These are phyloP conservation scores for Phytophthora quininea DNA, from an alignment of 352 stramenopile species.

Conservation along the genomic window DNA sequence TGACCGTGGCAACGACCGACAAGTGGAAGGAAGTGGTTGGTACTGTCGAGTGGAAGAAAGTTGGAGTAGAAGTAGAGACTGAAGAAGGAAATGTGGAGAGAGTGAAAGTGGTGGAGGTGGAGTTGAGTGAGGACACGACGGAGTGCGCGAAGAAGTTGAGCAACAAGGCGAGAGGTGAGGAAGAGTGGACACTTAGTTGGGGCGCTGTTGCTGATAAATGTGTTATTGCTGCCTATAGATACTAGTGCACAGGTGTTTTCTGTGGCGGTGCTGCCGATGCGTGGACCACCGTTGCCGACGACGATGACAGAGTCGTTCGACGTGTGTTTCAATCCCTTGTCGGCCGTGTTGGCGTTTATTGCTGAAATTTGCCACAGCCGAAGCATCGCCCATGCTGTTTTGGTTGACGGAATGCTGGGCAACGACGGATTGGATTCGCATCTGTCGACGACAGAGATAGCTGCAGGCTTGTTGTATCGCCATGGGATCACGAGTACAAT, in stretches of 20 bases:
- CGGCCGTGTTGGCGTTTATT: conserved; percentile 36
- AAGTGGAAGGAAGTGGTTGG: conserved; percentile 4
- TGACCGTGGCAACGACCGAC: conserved; percentile 19
- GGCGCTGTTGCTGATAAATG: background rate
- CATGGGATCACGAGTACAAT: conserved; percentile 38
- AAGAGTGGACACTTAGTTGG: background rate
- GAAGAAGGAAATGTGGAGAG: conserved; percentile 10
- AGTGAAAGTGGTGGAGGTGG: conserved; percentile 47
- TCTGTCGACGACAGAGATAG: conserved; percentile 20
- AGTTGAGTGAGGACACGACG: conserved; percentile 34
- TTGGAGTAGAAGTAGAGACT: conserved; percentile 13
- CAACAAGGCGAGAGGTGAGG: background rate
- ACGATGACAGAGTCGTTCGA: conserved; percentile 24
- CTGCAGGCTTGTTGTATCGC: conserved; percentile 36
- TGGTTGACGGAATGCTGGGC: conserved; percentile 9
- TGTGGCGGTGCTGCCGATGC: conserved; percentile 30
- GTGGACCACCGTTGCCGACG: conserved; percentile 9
- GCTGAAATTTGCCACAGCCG: conserved; percentile 21
- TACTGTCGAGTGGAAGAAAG: conserved; percentile 26
- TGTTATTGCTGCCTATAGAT: background rate
- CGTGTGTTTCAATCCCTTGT: conserved; percentile 45
- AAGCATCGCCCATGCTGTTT: conserved; percentile 11
- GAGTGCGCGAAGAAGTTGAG: conserved; percentile 14
- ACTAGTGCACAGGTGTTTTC: conserved; percentile 14
- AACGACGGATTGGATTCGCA: background rate